Percentiles rank a stretch among this genome's conserved stretches.
phyloP scores from a whole-genome alignment of 2,329 filamentous ascomycete genomes.

The Penicillium sclerotiorum region DNA sequence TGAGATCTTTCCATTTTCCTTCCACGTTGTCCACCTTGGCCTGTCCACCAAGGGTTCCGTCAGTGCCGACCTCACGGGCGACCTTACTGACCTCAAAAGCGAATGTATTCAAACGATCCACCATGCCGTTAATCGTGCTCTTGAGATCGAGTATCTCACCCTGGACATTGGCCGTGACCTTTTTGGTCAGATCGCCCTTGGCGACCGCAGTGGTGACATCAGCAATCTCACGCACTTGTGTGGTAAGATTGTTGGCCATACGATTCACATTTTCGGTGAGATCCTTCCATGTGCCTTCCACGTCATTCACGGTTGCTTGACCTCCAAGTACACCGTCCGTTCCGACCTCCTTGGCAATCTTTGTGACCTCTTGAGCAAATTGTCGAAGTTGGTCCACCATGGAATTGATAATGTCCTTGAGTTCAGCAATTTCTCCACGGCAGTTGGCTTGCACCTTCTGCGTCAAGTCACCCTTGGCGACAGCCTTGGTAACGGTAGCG shows the following conservation, averaged over 20 bases:
- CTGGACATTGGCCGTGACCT: slow-evolving; percentile 90
- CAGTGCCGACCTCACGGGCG: slow-evolving; percentile 65
- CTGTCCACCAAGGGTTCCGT: slow-evolving; percentile 65
- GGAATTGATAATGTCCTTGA: slow-evolving; percentile 98
- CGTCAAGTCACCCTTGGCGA: slow-evolving; percentile 83
- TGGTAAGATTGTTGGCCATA: slow-evolving; percentile 98
- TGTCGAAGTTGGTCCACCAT: slow-evolving; percentile 99
- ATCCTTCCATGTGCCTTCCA: slow-evolving; percentile 96
- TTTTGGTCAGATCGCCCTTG: slow-evolving; percentile 89
- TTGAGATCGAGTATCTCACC: slow-evolving; percentile 95
- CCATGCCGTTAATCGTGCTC: slow-evolving; percentile 77
- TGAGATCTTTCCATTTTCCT: slow-evolving; percentile 68
- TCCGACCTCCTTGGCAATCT: slow-evolving; percentile 93
- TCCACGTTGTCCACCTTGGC: slow-evolving; percentile 67
- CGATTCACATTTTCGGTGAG: slow-evolving; percentile 95
- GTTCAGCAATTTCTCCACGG: slow-evolving; percentile 86
- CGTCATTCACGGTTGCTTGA: slow-evolving; percentile 93
- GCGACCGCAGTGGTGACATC: slow-evolving; percentile 95
- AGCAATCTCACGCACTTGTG: slow-evolving; percentile 96
- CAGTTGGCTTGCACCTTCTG: slow-evolving; percentile 95
- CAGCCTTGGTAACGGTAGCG: slow-evolving; percentile 72
- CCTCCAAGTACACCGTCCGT: slow-evolving; percentile 93
- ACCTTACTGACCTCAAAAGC: slow-evolving; percentile 69
- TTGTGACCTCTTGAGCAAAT: slow-evolving; percentile 95
- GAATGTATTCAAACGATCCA: slow-evolving; percentile 65